Percentiles rank a stretch among this genome's conserved stretches.
Conservation (phyloP, 2,329 filamentous ascomycete genomes). For the Exophiala oligosperma region DNA sequence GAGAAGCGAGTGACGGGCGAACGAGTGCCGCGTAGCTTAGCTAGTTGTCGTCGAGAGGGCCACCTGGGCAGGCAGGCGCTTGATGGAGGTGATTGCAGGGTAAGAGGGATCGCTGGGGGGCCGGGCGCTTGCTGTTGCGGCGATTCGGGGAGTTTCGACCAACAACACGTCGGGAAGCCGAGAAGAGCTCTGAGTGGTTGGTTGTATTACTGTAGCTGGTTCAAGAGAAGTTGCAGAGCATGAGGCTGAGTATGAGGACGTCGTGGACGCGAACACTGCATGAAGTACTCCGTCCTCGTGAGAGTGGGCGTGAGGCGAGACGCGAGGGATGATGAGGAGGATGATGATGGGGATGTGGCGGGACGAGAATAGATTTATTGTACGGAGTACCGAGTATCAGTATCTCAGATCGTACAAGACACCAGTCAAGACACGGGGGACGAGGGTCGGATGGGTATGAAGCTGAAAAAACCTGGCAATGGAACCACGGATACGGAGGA, state of each 20-base stretch:
- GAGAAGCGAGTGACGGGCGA: neutral
- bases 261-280: neutral
- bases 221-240: neutral
- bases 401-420: neutral
- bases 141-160: neutral
- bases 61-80: slow-evolving; percentile 10
- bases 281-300: neutral
- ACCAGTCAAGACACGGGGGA: neutral
- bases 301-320: neutral
- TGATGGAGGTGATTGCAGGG: slow-evolving; percentile 25
- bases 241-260: neutral
- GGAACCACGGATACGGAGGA: too few relatives aligned
- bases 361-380: neutral
- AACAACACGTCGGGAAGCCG: neutral
- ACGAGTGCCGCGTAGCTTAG: slow-evolving; percentile 3
- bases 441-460: too few relatives aligned
- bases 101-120: slow-evolving; percentile 14
- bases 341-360: neutral
- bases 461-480: too few relatives aligned
- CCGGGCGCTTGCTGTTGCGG: slow-evolving; percentile 17
- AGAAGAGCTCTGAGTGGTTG: neutral
- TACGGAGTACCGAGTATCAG: neutral
- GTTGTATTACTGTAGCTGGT: too few relatives aligned
- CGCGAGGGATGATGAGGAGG: neutral
- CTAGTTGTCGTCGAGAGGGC: too few relatives aligned